Evolutionary conservation across 2,329 filamentous ascomycete genomes (phyloP), one percentile per base, ranked within the genome.

Genomic region (Immersiporthe knoxdaviesiana): DNA sequence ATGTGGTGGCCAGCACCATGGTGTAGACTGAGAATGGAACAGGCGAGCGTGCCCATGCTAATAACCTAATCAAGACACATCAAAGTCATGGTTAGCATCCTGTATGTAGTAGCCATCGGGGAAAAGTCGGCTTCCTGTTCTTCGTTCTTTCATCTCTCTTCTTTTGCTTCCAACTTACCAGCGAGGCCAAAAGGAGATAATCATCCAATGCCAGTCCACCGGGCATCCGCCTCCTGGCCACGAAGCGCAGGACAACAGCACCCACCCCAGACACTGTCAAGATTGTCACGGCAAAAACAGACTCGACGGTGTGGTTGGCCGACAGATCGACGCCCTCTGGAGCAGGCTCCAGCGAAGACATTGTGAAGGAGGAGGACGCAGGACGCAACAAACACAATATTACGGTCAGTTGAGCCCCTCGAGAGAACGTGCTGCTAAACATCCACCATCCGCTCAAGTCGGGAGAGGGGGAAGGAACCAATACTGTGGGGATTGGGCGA

Each of bases 1-100:
- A 65, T 16, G 41, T 65, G 63, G 12, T 56, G 44, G n/a, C 63
- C 63, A 65, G 27, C 63, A 35, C 63, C 63, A 10, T 54, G 56
- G n/a, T 63, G 39, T 11, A 63, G 16, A 32, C 60, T 39, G 21
- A 47, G 24, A 16, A 56, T 56, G 5, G 52, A 24, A 56, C 62
- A 64, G 24, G 21, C 30, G 30, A 47, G 39, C 11, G 27, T 64
- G 2, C 62, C 44, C 1, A 64, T 7, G 24, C 16, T 27, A 18
- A 64, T 35, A 6, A 54, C 7, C 62, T 64, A 12, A 56, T 16
- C 14, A 18, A 24, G 14, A 2, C 52, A 30, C 14, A 18, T 35
- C 8, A 35, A 4, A 35, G 35, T 35, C 35, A 35, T 35, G 4
- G 4, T 35, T 35, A 35, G 35, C 35, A 35, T 35, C 4, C 35